Conservation (phyloP, 768 basidiomycete genomes). For the Baorangia bicolor region DNA sequence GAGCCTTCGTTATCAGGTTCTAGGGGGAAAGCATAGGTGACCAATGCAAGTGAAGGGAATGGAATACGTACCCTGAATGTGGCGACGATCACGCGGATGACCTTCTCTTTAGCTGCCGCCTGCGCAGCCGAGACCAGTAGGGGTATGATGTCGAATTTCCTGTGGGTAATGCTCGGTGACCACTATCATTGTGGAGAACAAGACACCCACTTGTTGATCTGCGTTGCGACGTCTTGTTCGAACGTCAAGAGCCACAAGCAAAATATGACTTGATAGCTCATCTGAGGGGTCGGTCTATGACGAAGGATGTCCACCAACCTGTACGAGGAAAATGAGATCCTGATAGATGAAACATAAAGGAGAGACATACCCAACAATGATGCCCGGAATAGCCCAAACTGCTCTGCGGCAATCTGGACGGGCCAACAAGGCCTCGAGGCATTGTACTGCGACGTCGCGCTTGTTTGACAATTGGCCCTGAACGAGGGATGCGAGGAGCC, state of each 20-base stretch:
- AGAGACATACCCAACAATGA: constrained; percentile 60
- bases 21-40: constrained; percentile 31
- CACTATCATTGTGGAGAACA: neutral
- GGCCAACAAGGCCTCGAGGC: constrained; percentile 80
- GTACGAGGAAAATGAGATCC: neutral
- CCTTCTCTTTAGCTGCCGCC: constrained; percentile 93
- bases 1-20: constrained; percentile 91
- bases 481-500: constrained; percentile 56
- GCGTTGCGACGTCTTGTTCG: constrained; percentile 78
- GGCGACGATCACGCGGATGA: constrained; percentile 89
- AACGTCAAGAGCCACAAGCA: constrained; percentile 95
- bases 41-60: neutral
- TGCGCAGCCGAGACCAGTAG: constrained; percentile 82
- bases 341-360: neutral
- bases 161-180: constrained; percentile 30
- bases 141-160: constrained; percentile 88
- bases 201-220: constrained; percentile 75
- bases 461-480: constrained; percentile 61
- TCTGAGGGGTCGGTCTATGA: constrained; percentile 82
- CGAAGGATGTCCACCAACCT: constrained; percentile 85
- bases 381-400: constrained; percentile 73
- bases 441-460: constrained; percentile 90
- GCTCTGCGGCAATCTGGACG: constrained; percentile 77
- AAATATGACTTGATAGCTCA: constrained; percentile 92
- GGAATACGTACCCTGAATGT: constrained; percentile 74